Conservation (phyloP, 192 early-diverging fungal species). For the Funneliformis geosporum region DNA sequence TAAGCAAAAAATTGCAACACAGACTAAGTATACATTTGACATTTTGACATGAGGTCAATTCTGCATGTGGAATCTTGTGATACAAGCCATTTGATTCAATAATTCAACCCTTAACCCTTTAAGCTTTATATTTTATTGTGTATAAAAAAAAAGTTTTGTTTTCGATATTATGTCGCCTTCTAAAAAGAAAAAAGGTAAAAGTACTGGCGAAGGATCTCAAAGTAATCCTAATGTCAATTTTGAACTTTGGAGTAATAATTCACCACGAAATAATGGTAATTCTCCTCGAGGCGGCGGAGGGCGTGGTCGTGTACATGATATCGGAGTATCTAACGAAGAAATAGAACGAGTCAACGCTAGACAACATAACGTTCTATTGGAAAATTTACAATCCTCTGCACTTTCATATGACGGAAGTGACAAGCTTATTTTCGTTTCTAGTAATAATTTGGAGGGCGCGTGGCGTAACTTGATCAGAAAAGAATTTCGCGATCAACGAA, state of each 20-base stretch:
- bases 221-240: neutral
- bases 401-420: conserved; percentile 24
- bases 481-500: neutral
- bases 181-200: neutral
- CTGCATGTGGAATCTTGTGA: too few species aligned
- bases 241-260: neutral
- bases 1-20: too few species aligned
- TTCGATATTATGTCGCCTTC: neutral
- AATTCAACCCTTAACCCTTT: too few species aligned
- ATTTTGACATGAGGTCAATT: too few species aligned
- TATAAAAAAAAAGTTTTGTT: neutral
- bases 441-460: neutral
- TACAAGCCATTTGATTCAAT: too few species aligned
- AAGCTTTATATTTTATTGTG: too few species aligned
- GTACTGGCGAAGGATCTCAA: neutral
- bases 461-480: neutral
- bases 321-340: neutral
- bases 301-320: neutral
- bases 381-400: conserved; percentile 24
- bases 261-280: neutral
- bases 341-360: neutral
- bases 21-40: too few species aligned
- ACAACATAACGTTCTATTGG: neutral
- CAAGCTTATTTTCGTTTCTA: neutral
- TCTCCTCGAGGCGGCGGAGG: neutral